A percentile compares a stretch with the other conserved stretches of the same genome.
Evolutionary conservation across 805 yeast species (phyloP).

Genomic region (Pichia occidentalis): DNA sequence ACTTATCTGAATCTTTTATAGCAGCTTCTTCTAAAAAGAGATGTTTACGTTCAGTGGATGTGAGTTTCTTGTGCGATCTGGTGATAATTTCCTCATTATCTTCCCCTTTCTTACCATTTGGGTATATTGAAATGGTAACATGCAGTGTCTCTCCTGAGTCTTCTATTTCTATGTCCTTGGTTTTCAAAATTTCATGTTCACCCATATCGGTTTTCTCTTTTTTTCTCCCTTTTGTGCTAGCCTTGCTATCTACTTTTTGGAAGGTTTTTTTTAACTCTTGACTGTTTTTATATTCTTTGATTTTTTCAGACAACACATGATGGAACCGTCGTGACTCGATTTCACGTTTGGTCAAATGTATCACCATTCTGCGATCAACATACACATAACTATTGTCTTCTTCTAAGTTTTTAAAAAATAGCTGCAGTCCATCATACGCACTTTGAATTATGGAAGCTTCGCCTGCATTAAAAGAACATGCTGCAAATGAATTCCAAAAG

Average conservation of each 20-base stretch:
- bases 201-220: slow-evolving; percentile 3
- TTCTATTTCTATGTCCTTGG: slow-evolving; percentile 2
- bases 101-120: slow-evolving; percentile 11
- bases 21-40: slow-evolving; percentile 6
- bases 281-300: too few relatives aligned
- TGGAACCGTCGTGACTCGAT: too few relatives aligned
- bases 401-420: too few relatives aligned
- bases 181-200: slow-evolving; percentile 6
- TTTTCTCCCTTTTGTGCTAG: not conserved
- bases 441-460: too few relatives aligned
- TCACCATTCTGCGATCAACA: too few relatives aligned
- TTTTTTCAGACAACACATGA: too few relatives aligned
- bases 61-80: slow-evolving; percentile 1
- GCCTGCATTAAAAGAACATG: slow-evolving; percentile 1
- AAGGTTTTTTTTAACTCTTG: too few relatives aligned
- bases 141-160: slow-evolving; percentile 2
- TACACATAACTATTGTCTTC: too few relatives aligned
- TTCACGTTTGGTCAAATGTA: too few relatives aligned
- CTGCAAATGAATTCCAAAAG: slow-evolving; percentile 9
- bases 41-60: slow-evolving; percentile 7
- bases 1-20: not conserved
- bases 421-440: too few relatives aligned
- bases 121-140: slow-evolving; percentile 12
- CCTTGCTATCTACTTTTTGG: not conserved
- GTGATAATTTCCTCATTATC: slow-evolving; percentile 1